Base-by-base conservation (phyloP, 441 rosid genomes). In the Sinapis alba region DNA sequence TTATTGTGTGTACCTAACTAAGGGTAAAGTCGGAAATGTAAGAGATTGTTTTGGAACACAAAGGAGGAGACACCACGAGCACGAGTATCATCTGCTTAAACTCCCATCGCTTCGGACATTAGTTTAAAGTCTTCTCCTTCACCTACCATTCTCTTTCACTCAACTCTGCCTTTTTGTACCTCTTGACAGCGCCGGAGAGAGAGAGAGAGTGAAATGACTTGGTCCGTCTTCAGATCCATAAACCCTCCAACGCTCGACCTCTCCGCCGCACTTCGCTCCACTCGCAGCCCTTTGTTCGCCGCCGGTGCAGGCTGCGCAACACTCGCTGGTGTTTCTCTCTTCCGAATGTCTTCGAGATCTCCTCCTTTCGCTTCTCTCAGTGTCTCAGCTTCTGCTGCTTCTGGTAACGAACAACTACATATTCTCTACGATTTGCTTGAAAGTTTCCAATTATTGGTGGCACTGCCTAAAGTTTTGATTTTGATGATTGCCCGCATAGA, bases 331-430 rank as follows among this genome's bases (percentile, higher is more conserved):
- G 45, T 73, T 7, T 74, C 78, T n/a, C 51, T 84, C 65, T 86
- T 79, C 78, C 78, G 90, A 20, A 66, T 81, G 74, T 68, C 84
- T 76, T 65, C 80, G 30, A 71, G 43, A 75, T 50, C 81, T 66
- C 65, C 83, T 72, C 84, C 89, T 30, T 92, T 87, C 75, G 93
- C 97, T 80, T 84, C 86, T 59, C 75, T 90, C 54, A 71, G 69
- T 72, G 81, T 84, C 53, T 80, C 83, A 6, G 61, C 86, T 38
- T 9, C 81, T 59, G 58, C 90, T 32, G 8, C 80, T 62, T 58
- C 89, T 47, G 72, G 93, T 88, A 67, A 79, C 28, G 87, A 67
- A 79, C 28, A 0, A 23, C 24, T 26, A 12, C 9, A 19, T 73
- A 27, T 11, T 38, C 21, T 9, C 41, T 16, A 19, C 28, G 62